Base-by-base conservation (phyloP, 176 grass and related monocot genomes). In the Bolboschoenus planiculmis region DNA sequence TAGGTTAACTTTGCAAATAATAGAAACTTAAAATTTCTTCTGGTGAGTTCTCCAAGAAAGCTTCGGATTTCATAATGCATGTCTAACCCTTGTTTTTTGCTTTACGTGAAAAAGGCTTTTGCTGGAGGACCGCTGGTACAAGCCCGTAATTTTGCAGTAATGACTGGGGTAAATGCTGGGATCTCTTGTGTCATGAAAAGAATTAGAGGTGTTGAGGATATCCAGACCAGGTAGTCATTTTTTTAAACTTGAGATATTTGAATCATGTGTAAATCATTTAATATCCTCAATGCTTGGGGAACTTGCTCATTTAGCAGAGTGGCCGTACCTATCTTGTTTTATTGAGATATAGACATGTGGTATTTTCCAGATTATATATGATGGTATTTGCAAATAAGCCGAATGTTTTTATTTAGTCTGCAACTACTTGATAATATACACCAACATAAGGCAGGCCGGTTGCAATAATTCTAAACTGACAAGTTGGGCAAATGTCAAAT, bases 141-240 rank as follows among this genome's bases (percentile, higher is more conserved):
- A 86, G 96, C 96, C 57, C 88, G 96, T n/a, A 99, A 99, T 50
- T 99, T 99, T 89, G 96, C 92, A 13, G 91, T 99, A 50, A 99
- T 99, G 96, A 99, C 96, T 21, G 96, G 96, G 11, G 89, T 91
- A 47, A 99, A 99, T 56, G 96, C 93, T 65, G 96, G 96, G 18
- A 95, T 99, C 86, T 90, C 96, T 72, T 95, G 90, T 85, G 89
- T 95, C 67, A 90, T 99, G 91, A 93, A 80, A 93, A 95, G 96
- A 51, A 88, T 99, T 83, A 87, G 93, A 91, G 96, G 96, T 73
- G 89, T 90, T 64, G 96, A 99, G 67, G 96, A 99, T 86, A 85
- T 99, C 53, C 92, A 99, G 82, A 92, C 88, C 46, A 95, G 92
- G 96, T 95, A 83, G 90, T 78, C 30, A 60, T 13, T 81, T 55